Percentiles rank a stretch among this genome's conserved stretches.
These are phyloP conservation scores for Brettanomyces sp. DNA, from an alignment of 805 yeast genomes.

Conservation along the genomic window DNA sequence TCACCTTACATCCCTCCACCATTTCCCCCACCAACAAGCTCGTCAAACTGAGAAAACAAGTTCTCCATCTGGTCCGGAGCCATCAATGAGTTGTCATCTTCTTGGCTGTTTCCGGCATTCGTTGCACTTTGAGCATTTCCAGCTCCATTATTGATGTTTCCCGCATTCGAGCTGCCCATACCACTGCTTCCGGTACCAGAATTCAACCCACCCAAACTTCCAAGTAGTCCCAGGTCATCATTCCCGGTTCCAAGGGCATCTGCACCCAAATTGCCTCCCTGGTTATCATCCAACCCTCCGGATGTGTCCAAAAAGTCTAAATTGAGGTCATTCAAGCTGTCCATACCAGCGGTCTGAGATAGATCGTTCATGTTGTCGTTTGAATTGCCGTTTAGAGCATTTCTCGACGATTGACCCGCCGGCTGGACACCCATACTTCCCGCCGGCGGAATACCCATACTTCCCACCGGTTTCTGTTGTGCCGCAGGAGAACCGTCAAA, in stretches of 20 bases:
- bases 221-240: not conserved
- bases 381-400: not conserved
- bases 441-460: too few species aligned
- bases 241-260: conserved; percentile 8
- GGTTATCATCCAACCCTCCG: conserved; percentile 1
- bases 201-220: not conserved
- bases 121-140: not conserved
- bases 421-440: too few species aligned
- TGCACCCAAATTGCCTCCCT: conserved; percentile 4
- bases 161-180: not conserved
- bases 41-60: conserved; percentile 24
- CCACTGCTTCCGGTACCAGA: not conserved
- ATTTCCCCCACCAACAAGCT: conserved; percentile 16
- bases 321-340: conserved; percentile 13
- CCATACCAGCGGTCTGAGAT: not conserved
- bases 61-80: conserved; percentile 25
- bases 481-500: not conserved
- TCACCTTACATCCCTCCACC: not conserved
- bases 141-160: not conserved
- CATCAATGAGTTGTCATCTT: conserved; percentile 13
- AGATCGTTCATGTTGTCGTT: not conserved
- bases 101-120: not conserved
- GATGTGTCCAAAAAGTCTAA: conserved; percentile 17
- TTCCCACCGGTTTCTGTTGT: too few species aligned
- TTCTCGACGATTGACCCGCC: too few species aligned